These are phyloP conservation scores for Fusarium tupiense DNA, from an alignment of 2,329 filamentous ascomycete species.

Conservation along the genomic window DNA sequence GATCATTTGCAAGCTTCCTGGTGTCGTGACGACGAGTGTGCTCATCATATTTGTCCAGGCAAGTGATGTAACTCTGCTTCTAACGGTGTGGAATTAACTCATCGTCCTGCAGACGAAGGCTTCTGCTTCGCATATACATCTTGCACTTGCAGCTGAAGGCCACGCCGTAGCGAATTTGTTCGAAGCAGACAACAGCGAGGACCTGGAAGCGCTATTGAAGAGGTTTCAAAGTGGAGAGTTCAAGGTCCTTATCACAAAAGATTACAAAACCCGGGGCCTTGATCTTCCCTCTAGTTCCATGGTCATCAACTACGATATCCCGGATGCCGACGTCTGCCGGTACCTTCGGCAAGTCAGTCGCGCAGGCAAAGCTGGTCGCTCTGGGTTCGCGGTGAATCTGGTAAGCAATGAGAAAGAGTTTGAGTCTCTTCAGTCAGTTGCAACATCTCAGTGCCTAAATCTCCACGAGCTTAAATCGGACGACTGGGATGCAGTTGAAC, in stretches of 20 bases:
- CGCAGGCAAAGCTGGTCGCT: not conserved
- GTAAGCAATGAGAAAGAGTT: not conserved
- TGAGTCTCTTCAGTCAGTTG: fast-evolving
- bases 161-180: not conserved
- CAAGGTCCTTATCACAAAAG: not conserved
- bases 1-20: not conserved
- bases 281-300: not conserved
- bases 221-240: no score
- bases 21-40: not conserved
- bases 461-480: not conserved
- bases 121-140: not conserved
- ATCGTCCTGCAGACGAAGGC: fast-evolving
- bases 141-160: not conserved
- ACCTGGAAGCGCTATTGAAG: no score
- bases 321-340: not conserved
- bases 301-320: not conserved
- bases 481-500: not conserved
- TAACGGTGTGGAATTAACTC: fast-evolving
- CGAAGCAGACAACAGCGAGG: no score
- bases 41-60: not conserved
- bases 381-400: not conserved
- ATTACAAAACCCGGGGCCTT: not conserved
- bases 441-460: not conserved
- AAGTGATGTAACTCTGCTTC: not conserved
- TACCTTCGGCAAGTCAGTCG: not conserved